Conservation (phyloP, 2,329 filamentous ascomycete genomes). For the Diaporthe ilicicola region DNA sequence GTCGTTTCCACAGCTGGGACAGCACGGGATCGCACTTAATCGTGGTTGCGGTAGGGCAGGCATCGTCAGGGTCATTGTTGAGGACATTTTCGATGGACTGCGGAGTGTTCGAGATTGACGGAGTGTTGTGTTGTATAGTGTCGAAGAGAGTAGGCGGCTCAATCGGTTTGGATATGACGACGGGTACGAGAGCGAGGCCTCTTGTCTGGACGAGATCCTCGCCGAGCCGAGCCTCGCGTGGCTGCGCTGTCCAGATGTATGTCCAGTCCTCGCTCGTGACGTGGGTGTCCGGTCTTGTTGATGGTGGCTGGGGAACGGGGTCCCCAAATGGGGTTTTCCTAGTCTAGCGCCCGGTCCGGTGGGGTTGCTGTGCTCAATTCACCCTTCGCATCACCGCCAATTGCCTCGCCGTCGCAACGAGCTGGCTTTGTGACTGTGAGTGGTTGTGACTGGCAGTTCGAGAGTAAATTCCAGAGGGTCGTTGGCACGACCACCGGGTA, state of each 20-base stretch:
- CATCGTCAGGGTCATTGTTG: conserved; percentile 48
- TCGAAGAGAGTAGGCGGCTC: background rate
- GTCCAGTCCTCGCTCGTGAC: background rate
- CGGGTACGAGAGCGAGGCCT: conserved; percentile 1
- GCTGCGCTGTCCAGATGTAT: background rate
- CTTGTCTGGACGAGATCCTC: background rate
- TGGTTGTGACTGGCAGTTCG: background rate
- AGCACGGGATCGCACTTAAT: conserved; percentile 48
- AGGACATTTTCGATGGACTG: conserved; percentile 35
- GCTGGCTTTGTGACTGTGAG: background rate
- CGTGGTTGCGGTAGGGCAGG: conserved; percentile 36
- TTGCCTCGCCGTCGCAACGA: conserved; percentile 3
- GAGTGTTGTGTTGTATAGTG: background rate
- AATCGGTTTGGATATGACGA: background rate
- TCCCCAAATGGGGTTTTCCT: background rate
- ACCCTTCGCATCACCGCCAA: background rate
- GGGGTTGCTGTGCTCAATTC: conserved; percentile 8
- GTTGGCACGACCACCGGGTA: background rate
- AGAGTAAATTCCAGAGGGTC: background rate
- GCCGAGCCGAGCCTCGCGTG: background rate
- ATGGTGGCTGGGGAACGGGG: background rate
- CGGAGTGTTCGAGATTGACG: background rate
- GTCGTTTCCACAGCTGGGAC: conserved; percentile 59
- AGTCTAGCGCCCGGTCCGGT: background rate
- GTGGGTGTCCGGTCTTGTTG: background rate